Evolutionary conservation across 2,329 filamentous ascomycete genomes (phyloP).

Genomic region (Exserohilum turcica): DNA sequence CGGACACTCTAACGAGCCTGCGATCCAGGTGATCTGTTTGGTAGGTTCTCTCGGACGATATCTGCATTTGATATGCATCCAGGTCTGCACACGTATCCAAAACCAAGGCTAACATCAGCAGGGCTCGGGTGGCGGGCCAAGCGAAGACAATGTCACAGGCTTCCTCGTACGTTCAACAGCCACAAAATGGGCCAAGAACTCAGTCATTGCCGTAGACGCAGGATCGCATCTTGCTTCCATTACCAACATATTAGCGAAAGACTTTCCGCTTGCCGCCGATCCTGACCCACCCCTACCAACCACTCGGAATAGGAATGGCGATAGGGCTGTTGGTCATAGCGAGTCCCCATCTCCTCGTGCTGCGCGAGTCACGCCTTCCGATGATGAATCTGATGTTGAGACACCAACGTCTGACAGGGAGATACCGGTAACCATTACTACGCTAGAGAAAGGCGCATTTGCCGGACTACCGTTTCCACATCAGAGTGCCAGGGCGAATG

Average conservation of each 20-base stretch:
- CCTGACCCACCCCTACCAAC: constrained; percentile 16
- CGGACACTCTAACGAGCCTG: constrained; percentile 44
- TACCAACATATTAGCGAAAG: constrained; percentile 70
- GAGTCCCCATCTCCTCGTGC: constrained; percentile 37
- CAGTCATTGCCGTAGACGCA: constrained; percentile 89
- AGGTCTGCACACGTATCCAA: neutral
- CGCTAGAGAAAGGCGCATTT: constrained; percentile 72
- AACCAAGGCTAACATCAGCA: constrained; percentile 47
- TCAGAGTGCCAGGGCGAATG: constrained; percentile 73
- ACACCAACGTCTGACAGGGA: constrained; percentile 36
- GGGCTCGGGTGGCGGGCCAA: constrained; percentile 88
- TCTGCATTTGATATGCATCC: neutral
- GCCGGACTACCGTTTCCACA: constrained; percentile 74
- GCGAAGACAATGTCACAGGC: constrained; percentile 87
- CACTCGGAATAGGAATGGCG: constrained; percentile 24
- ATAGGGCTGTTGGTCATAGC: constrained; percentile 16
- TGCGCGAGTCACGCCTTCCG: constrained; percentile 24
- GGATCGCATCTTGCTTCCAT: constrained; percentile 89
- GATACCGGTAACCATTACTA: constrained; percentile 55
- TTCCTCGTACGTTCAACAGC: constrained; percentile 83
- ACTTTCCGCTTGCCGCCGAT: constrained; percentile 54
- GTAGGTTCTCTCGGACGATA: constrained; percentile 32
- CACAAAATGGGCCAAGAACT: constrained; percentile 79
- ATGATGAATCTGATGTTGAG: constrained; percentile 37
- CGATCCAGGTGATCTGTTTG: constrained; percentile 57